Evolutionary conservation across 345 rosid species (phyloP), one percentile per base, ranked within the genome.

Genomic region (Murraya paniculata): DNA sequence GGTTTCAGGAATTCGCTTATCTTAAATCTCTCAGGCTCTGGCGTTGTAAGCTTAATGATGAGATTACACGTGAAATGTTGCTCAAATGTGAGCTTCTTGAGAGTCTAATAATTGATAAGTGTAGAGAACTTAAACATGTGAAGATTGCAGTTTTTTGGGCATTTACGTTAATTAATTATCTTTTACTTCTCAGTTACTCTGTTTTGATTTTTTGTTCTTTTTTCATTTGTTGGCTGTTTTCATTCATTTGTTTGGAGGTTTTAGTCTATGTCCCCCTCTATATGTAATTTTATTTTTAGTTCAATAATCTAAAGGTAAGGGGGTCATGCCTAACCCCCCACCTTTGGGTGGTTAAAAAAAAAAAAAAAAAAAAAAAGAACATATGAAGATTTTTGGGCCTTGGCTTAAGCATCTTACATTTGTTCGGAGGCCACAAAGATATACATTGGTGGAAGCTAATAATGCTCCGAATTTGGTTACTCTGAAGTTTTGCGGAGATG

Each of bases 391-490:
- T 31, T 71, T 30, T 13, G 74, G 74, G 7, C 62, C 36, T 4
- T 28, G 62, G 39, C 27, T 71, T 30, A 71, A 55, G 74, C 60
- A 71, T 3, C n/a, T 71, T 33, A 53, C 30, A 8, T 55, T 71
- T 71, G 61, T 30, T 19, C 11, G 30, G 45, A 33, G 62, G 33
- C 5, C 45, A 3, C 64, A 8, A 7, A 24, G 11, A 27, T 25
- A 28, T 14, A 27, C 24, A 48, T 25, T 16, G 59, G 58, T 69
- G 5, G 64, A 71, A 55, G 59, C 48, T 25, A 2, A 19, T 56
- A 39, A 71, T 71, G 62, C 45, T 19, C 64, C 74, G 9, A 31
- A 55, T 71, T 71, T 71, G 45, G 41, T 55, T 30, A 31, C 62
- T 9, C 45, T 71, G 19, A 55, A n/a, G 60, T 71, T 7, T 1